These are phyloP conservation scores for Sphagnum contortum DNA, from an alignment of 225 moss, liverwort and hornwort species.

Conservation along the genomic window DNA sequence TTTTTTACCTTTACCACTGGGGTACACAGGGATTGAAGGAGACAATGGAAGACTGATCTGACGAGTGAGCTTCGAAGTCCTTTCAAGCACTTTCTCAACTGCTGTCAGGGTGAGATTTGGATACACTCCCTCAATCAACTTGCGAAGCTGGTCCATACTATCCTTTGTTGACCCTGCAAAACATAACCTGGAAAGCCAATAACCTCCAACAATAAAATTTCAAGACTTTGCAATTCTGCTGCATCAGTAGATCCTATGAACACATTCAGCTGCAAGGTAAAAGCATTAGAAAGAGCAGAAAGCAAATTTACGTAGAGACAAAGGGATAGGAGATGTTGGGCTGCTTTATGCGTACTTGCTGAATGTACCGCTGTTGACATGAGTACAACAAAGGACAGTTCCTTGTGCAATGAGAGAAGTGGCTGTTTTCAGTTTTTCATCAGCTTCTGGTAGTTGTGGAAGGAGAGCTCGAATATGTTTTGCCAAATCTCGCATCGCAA, in stretches of 20 bases:
- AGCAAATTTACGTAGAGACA: too few species aligned
- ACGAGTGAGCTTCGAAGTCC: conserved; percentile 27
- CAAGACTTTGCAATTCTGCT: neutral
- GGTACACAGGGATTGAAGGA: conserved; percentile 50
- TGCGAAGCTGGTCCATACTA: conserved; percentile 28
- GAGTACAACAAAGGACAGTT: conserved; percentile 31
- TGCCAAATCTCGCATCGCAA: conserved; percentile 42
- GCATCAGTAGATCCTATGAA: too few species aligned
- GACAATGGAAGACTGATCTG: conserved; percentile 54
- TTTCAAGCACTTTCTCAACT: conserved; percentile 25
- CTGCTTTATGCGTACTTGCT: conserved; percentile 25
- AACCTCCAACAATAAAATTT: neutral
- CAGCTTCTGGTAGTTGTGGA: conserved; percentile 33
- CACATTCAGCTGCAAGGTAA: too few species aligned
- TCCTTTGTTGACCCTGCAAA: conserved; percentile 35
- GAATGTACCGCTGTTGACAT: conserved; percentile 20
- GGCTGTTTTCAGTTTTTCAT: conserved; percentile 35
- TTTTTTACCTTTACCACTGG: conserved; percentile 44
- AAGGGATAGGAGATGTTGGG: too few species aligned
- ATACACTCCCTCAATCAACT: conserved; percentile 33
- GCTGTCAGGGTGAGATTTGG: conserved; percentile 53
- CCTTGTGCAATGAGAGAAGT: conserved; percentile 47
- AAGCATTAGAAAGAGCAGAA: too few species aligned
- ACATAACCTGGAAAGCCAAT: conserved; percentile 24
- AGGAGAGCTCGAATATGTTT: conserved; percentile 45